These are phyloP conservation scores for Botrytis deweyae DNA, from an alignment of 2,329 filamentous ascomycete species.

Conservation along the genomic window DNA sequence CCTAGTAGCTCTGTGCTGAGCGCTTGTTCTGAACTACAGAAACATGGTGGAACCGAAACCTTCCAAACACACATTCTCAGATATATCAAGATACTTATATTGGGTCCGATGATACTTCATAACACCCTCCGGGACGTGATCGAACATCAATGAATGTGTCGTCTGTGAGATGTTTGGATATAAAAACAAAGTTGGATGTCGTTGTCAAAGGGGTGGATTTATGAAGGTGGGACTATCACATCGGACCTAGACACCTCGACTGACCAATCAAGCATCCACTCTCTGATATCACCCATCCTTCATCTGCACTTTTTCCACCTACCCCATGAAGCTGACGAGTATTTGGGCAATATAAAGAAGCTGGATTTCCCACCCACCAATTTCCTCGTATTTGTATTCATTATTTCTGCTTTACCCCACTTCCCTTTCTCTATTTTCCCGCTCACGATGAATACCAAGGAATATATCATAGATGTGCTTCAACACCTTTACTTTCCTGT, in stretches of 20 bases:
- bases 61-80: not conserved
- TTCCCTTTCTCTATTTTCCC: not conserved
- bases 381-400: not conserved
- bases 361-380: not conserved
- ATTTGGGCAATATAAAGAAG: not conserved
- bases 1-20: not conserved
- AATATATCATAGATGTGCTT: conserved; percentile 26
- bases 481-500: conserved; percentile 45
- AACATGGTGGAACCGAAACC: not conserved
- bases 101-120: not conserved
- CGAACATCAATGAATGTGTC: too few species aligned
- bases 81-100: not conserved
- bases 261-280: conserved; percentile 1
- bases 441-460: conserved; percentile 12
- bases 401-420: not conserved
- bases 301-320: not conserved
- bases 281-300: not conserved
- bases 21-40: not conserved
- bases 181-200: not conserved
- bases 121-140: too few species aligned
- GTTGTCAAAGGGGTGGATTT: not conserved
- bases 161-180: not conserved
- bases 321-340: not conserved
- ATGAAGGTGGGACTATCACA: conserved; percentile 8
- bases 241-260: not conserved